A percentile compares a stretch with the other conserved stretches of the same genome.
Evolutionary conservation across 2,329 filamentous ascomycete species (phyloP).

Genomic region (Parafenestella ontariensis): DNA sequence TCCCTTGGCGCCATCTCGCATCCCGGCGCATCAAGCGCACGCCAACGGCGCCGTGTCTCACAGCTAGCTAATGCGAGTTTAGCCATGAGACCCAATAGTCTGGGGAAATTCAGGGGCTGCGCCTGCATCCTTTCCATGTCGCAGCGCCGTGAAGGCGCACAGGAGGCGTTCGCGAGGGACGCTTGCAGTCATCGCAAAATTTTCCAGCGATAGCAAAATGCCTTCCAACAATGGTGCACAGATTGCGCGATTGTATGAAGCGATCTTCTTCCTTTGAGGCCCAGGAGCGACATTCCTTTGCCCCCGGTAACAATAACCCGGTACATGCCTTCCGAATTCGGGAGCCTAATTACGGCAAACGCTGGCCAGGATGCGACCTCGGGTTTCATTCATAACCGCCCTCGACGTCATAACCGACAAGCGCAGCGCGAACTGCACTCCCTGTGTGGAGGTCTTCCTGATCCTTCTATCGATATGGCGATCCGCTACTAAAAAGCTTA

Average conservation of each 20-base stretch:
- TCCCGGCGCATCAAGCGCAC: slow-evolving; percentile 25
- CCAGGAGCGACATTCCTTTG: slow-evolving; percentile 6
- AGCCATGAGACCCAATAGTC: slow-evolving; percentile 38
- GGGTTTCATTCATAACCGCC: slow-evolving; percentile 23
- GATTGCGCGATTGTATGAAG: background rate
- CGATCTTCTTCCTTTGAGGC: background rate
- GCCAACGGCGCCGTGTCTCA: slow-evolving; percentile 30
- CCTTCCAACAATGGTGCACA: background rate
- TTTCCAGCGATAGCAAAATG: background rate
- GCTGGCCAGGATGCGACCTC: slow-evolving; percentile 6
- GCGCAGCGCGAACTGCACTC: slow-evolving; percentile 3
- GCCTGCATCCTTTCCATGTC: slow-evolving; percentile 14
- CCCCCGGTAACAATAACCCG: slow-evolving; percentile 5
- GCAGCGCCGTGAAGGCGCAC: slow-evolving; percentile 2
- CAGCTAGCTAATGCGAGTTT: slow-evolving; percentile 19
- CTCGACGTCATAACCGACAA: slow-evolving; percentile 22
- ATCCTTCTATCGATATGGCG: slow-evolving; percentile 1
- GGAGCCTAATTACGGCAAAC: background rate
- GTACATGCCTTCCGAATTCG: slow-evolving; percentile 11
- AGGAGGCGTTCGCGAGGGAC: slow-evolving; percentile 2
- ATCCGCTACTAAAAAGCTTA: slow-evolving; percentile 9
- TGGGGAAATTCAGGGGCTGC: slow-evolving; percentile 47
- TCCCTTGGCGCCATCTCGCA: slow-evolving; percentile 9
- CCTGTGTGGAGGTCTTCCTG: background rate
- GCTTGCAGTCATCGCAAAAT: background rate